Conservation (phyloP, 2,329 filamentous ascomycete species). For the Ophiostoma himal-ulmi region DNA sequence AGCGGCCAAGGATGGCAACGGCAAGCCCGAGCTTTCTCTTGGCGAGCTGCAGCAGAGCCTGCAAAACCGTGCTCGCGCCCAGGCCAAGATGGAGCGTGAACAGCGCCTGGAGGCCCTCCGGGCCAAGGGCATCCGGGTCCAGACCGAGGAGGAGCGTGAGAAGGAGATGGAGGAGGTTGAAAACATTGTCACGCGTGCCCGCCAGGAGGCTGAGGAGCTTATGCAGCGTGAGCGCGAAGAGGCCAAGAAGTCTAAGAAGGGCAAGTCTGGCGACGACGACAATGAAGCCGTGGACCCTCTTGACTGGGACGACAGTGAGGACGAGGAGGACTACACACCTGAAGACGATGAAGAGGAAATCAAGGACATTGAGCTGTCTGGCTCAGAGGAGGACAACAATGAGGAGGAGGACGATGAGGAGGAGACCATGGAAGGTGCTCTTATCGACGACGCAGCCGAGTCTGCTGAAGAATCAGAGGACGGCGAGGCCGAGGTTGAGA, state of each 20-base stretch:
- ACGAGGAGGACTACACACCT: constrained; percentile 34
- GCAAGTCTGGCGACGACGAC: constrained; percentile 44
- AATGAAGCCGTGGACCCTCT: constrained; percentile 39
- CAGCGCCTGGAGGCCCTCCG: constrained; percentile 70
- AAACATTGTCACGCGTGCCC: constrained; percentile 77
- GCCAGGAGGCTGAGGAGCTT: constrained; percentile 72
- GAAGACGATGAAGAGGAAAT: constrained; percentile 21
- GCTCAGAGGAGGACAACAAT: constrained; percentile 24
- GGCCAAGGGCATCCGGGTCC: constrained; percentile 72
- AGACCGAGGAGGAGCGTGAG: constrained; percentile 81
- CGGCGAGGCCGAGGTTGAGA: constrained; percentile 29
- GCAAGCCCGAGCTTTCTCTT: constrained; percentile 38
- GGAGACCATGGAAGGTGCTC: constrained; percentile 29
- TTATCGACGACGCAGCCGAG: constrained; percentile 25
- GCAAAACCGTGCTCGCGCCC: constrained; percentile 65
- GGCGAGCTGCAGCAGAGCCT: constrained; percentile 51
- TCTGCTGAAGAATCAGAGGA: constrained; percentile 33
- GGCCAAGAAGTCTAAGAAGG: constrained; percentile 58
- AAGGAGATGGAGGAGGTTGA: constrained; percentile 78
- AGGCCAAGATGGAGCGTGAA: constrained; percentile 71
- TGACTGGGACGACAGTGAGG: constrained; percentile 34
- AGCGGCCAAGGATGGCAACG: constrained; percentile 23
- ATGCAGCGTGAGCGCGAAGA: constrained; percentile 69
- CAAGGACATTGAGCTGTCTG: constrained; percentile 12
- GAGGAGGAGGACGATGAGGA: constrained; percentile 21